phyloP scores from a whole-genome alignment of 2,329 filamentous ascomycete species.

The Epichloe typhina region DNA sequence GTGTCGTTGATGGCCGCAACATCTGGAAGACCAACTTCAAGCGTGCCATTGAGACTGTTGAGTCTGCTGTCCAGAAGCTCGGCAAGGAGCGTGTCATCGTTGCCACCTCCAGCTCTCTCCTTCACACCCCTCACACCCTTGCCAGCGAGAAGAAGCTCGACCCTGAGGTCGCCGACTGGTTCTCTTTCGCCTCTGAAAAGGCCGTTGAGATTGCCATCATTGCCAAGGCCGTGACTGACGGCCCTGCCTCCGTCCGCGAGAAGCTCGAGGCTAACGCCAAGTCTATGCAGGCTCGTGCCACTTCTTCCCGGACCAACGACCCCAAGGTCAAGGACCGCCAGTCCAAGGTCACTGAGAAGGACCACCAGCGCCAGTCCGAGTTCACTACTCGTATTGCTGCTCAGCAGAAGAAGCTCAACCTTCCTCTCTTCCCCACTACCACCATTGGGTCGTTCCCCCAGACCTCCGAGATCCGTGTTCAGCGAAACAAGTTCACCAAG shows the following conservation, averaged over 20 bases:
- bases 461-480: conserved; percentile 94
- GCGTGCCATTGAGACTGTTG: conserved; percentile 79
- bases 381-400: conserved; percentile 76
- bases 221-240: conserved; percentile 92
- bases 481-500: conserved; percentile 98
- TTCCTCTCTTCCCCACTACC: conserved; percentile 96
- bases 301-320: conserved; percentile 92
- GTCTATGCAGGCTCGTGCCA: conserved; percentile 80
- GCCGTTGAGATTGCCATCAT: conserved; percentile 79
- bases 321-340: conserved; percentile 95
- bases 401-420: conserved; percentile 85
- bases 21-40: conserved; percentile 99
- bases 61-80: conserved; percentile 83
- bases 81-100: conserved; percentile 97
- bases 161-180: conserved; percentile 89
- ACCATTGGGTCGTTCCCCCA: conserved; percentile 99
- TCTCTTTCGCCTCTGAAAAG: conserved; percentile 97
- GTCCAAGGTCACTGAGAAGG: conserved; percentile 65
- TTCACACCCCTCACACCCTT: conserved; percentile 96
- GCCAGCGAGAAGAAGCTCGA: conserved; percentile 98
- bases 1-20: conserved; percentile 97
- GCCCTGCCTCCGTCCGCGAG: conserved; percentile 71
- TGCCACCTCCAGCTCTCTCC: conserved; percentile 90
- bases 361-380: conserved; percentile 85
- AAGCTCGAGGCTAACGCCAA: conserved; percentile 95